Conservation (phyloP, 768 basidiomycete species). For the Symmetrospora coprosmae region DNA sequence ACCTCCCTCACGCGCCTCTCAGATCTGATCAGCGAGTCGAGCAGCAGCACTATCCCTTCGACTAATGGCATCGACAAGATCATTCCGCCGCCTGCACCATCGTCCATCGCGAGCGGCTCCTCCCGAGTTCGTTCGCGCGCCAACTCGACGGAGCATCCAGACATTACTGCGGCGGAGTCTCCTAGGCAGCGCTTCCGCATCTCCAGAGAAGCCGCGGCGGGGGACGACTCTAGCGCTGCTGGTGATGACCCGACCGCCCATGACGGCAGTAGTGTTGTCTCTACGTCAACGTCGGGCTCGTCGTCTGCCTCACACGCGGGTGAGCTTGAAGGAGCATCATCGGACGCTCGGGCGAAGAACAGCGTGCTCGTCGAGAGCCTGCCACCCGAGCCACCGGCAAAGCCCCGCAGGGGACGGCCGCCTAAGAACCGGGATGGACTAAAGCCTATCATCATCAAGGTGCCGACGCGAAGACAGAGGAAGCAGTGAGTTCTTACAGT, state of each 20-base stretch:
- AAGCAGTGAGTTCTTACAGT: conserved; percentile 2
- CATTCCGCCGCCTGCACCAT: not conserved
- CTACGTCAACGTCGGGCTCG: not conserved
- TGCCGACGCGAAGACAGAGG: conserved; percentile 7
- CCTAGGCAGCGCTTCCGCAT: conserved; percentile 12
- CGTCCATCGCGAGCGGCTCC: not conserved
- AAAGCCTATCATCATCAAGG: not conserved
- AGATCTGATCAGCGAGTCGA: not conserved
- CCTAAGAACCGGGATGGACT: conserved; percentile 3
- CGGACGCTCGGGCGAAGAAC: too few relatives aligned
- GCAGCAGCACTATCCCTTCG: too few relatives aligned
- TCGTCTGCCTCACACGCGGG: too few relatives aligned
- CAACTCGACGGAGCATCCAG: not conserved
- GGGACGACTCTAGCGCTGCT: not conserved
- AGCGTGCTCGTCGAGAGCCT: too few relatives aligned
- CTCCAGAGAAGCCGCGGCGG: not conserved
- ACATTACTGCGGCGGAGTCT: conserved; percentile 7
- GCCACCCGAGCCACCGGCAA: too few relatives aligned
- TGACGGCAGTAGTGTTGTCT: not conserved
- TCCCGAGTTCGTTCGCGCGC: conserved; percentile 12
- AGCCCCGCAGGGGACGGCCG: not conserved
- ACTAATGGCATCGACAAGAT: not conserved
- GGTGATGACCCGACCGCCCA: not conserved
- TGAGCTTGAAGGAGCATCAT: too few relatives aligned
- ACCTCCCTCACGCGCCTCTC: conserved; percentile 7